Evolutionary conservation across 2,329 filamentous ascomycete genomes (phyloP).

Genomic region (Nigrograna mackinnonii): DNA sequence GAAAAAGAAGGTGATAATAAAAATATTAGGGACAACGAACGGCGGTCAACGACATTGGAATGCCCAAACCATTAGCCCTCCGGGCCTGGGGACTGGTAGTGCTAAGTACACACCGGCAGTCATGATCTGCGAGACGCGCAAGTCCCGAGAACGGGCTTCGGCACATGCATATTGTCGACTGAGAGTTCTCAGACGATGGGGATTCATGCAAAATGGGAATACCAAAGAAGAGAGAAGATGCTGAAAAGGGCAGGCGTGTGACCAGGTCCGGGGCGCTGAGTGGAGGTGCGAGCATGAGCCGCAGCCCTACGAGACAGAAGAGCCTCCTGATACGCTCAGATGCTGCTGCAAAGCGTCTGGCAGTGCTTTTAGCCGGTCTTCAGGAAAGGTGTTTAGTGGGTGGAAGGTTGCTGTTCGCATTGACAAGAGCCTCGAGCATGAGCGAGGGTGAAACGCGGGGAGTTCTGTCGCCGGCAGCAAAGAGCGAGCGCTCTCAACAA

Average conservation of each 20-base stretch:
- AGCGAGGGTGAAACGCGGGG: constrained; percentile 14
- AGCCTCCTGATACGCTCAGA: constrained; percentile 4
- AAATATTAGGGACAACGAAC: constrained; percentile 6
- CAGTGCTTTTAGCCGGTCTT: constrained; percentile 7
- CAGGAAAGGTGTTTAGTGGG: constrained; percentile 3
- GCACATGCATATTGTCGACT: constrained; percentile 3
- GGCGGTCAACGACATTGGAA: constrained; percentile 11
- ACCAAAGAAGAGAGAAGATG: background rate
- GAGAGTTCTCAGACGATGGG: constrained; percentile 1
- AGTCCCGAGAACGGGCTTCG: background rate
- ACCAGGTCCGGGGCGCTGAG: background rate
- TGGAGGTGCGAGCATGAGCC: constrained; percentile 4
- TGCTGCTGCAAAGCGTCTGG: constrained; percentile 1
- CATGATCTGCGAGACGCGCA: background rate
- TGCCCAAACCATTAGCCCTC: constrained; percentile 6
- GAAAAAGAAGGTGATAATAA: constrained; percentile 1
- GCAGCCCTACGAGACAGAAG: constrained; percentile 8
- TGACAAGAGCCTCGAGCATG: constrained; percentile 8
- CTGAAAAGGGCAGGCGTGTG: too few species aligned
- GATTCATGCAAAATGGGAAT: constrained; percentile 1
- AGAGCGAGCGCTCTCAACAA: too few species aligned
- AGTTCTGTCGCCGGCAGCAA: background rate
- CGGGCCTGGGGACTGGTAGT: background rate
- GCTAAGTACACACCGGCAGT: constrained; percentile 8
- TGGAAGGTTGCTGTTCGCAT: constrained; percentile 10